Evolutionary conservation across 1,284 basidiomycete genomes (phyloP).

Genomic region (Agroathelia rolfsii): DNA sequence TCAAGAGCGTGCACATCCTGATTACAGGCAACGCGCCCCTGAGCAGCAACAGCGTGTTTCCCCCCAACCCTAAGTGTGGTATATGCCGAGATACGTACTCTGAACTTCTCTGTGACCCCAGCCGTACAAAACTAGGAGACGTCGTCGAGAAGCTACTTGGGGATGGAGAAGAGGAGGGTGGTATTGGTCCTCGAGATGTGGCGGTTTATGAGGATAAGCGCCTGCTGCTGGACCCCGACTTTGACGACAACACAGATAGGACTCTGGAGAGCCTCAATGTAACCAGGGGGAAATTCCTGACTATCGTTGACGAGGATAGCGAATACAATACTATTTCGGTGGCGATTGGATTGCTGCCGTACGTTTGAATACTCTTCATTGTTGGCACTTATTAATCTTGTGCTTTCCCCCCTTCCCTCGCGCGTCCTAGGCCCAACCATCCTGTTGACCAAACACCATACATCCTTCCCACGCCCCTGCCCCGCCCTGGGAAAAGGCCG

Average conservation of each 20-base stretch:
- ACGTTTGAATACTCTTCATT: conserved; percentile 27
- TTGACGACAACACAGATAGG: conserved; percentile 73
- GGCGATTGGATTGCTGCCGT: conserved; percentile 66
- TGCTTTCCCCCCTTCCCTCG: conserved; percentile 3
- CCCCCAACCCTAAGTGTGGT: conserved; percentile 69
- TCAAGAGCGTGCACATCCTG: conserved; percentile 68
- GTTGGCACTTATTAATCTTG: conserved; percentile 4
- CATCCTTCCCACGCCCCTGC: conserved; percentile 54
- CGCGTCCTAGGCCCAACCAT: conserved; percentile 37
- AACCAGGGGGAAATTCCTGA: conserved; percentile 71
- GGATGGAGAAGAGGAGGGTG: conserved; percentile 32
- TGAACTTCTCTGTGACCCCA: conserved; percentile 60
- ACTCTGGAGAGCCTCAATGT: conserved; percentile 68
- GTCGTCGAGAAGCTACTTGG: conserved; percentile 63
- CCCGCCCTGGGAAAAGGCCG: conserved; percentile 37
- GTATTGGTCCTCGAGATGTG: conserved; percentile 46
- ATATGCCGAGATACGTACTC: conserved; percentile 85
- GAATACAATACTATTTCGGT: conserved; percentile 65
- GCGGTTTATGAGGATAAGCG: conserved; percentile 80
- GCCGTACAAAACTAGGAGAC: conserved; percentile 58
- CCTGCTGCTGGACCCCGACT: conserved; percentile 80
- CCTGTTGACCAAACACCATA: conserved; percentile 36
- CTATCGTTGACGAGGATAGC: conserved; percentile 84
- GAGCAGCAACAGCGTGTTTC: conserved; percentile 49
- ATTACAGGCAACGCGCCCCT: conserved; percentile 70